These are phyloP conservation scores for Reticulascus tulasneorum DNA, from an alignment of 2,329 filamentous ascomycete genomes.

Conservation along the genomic window DNA sequence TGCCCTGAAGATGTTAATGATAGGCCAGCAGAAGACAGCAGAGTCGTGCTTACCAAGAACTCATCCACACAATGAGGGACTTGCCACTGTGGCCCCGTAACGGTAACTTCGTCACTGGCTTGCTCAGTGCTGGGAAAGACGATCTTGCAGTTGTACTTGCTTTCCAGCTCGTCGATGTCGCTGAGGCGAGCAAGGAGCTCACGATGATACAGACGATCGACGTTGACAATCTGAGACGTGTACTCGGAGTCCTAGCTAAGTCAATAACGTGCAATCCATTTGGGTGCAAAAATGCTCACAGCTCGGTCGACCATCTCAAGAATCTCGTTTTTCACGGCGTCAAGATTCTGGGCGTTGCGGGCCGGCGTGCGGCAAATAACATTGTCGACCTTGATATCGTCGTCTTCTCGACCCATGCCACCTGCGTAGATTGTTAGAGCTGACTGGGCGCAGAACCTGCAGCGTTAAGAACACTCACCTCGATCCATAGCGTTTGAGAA, in stretches of 20 bases:
- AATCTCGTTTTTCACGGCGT: conserved; percentile 97
- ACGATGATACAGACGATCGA: conserved; percentile 92
- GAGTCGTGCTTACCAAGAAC: conserved; percentile 62
- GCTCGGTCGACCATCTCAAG: conserved; percentile 99
- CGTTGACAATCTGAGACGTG: conserved; percentile 86
- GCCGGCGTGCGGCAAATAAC: conserved; percentile 97
- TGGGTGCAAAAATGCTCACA: conserved; percentile 41
- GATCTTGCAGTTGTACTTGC: conserved; percentile 99
- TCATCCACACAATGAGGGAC: conserved; percentile 95
- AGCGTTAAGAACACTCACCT: too few species aligned
- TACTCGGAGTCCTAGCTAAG: conserved; percentile 79
- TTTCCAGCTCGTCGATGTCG: conserved; percentile 92
- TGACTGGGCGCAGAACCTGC: too few species aligned
- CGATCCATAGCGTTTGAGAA: conserved; percentile 99
- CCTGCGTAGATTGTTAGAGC: too few species aligned
- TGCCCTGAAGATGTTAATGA: conserved; percentile 53
- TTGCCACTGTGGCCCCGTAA: conserved; percentile 96
- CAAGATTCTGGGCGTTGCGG: conserved; percentile 92
- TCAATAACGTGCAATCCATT: neutral
- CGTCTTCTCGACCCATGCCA: conserved; percentile 86
- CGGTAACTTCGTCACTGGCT: conserved; percentile 91
- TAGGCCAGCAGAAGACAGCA: neutral
- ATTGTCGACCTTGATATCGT: conserved; percentile 98
- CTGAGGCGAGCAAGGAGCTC: conserved; percentile 83
- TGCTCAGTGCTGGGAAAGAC: conserved; percentile 96